These are phyloP conservation scores for Eucalyptus tenuipes DNA, from an alignment of 345 rosid genomes.

Conservation along the genomic window DNA sequence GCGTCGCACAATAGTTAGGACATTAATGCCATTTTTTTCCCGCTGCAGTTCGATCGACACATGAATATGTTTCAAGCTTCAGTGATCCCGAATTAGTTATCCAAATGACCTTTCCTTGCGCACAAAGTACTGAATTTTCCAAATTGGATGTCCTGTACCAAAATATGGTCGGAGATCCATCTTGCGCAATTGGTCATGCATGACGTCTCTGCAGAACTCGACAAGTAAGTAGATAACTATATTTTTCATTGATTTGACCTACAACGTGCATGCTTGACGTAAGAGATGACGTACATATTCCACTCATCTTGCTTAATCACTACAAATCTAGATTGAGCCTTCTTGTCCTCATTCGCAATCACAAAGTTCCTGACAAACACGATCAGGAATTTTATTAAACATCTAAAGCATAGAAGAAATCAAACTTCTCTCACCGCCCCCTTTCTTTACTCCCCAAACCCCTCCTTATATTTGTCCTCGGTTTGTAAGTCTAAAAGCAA, in stretches of 20 bases:
- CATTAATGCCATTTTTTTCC: fast-evolving
- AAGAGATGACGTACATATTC: background rate
- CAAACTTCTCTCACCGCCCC: background rate
- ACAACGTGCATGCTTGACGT: background rate
- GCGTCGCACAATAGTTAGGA: fast-evolving
- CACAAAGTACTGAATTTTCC: background rate
- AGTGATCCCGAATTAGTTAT: background rate
- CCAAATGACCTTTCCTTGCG: background rate
- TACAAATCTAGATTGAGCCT: background rate
- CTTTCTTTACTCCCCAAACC: background rate
- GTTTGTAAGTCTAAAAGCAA: background rate
- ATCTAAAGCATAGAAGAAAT: background rate
- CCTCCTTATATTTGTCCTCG: background rate
- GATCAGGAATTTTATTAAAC: background rate
- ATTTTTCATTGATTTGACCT: background rate
- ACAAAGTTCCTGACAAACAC: background rate
- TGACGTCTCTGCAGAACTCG: background rate
- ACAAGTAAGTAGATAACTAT: background rate
- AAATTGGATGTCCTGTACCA: background rate
- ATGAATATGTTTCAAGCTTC: background rate
- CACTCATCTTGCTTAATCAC: background rate
- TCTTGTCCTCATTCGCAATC: background rate
- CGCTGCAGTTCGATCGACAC: background rate
- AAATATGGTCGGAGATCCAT: background rate
- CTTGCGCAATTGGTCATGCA: background rate